phyloP scores from a whole-genome alignment of 2,329 filamentous ascomycete species.

The Xylariaceae sp. region DNA sequence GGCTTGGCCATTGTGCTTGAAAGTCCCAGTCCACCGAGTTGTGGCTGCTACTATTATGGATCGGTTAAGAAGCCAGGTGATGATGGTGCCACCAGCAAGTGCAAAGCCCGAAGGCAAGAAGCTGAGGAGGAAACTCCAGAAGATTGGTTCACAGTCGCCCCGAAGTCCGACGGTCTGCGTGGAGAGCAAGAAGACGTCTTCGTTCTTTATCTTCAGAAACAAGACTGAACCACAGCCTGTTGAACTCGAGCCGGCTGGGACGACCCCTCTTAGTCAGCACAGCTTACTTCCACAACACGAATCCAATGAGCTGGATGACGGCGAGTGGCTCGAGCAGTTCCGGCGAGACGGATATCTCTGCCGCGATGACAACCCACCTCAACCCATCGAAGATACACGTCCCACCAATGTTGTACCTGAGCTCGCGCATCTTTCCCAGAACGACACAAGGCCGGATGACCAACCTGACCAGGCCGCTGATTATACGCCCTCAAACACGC shows the following conservation, averaged over 20 bases:
- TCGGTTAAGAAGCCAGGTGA: constrained; percentile 17
- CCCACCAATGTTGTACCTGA: constrained; percentile 18
- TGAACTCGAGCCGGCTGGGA: constrained; percentile 7
- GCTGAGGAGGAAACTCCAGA: constrained; percentile 24
- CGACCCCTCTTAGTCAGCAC: constrained; percentile 8
- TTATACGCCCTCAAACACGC: constrained; percentile 14
- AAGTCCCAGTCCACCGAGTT: neutral
- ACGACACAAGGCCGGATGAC: constrained; percentile 14
- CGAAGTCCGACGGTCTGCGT: constrained; percentile 1
- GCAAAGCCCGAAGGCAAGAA: constrained; percentile 22
- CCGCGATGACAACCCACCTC: constrained; percentile 8
- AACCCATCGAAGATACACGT: constrained; percentile 7
- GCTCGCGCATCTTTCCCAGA: constrained; percentile 28
- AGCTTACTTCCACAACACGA: constrained; percentile 7
- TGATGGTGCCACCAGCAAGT: constrained; percentile 11
- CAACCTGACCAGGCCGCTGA: constrained; percentile 10
- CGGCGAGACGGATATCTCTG: constrained; percentile 19
- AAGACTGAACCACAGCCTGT: constrained; percentile 4
- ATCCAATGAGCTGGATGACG: constrained; percentile 15
- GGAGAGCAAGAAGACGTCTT: neutral
- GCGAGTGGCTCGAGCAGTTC: constrained; percentile 23
- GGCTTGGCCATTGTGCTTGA: no score
- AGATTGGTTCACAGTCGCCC: constrained; percentile 18
- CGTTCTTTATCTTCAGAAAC: neutral
- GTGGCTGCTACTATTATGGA: constrained; percentile 12